phyloP scores from a whole-genome alignment of 2,329 filamentous ascomycete genomes.

The Penicillium crustosum region DNA sequence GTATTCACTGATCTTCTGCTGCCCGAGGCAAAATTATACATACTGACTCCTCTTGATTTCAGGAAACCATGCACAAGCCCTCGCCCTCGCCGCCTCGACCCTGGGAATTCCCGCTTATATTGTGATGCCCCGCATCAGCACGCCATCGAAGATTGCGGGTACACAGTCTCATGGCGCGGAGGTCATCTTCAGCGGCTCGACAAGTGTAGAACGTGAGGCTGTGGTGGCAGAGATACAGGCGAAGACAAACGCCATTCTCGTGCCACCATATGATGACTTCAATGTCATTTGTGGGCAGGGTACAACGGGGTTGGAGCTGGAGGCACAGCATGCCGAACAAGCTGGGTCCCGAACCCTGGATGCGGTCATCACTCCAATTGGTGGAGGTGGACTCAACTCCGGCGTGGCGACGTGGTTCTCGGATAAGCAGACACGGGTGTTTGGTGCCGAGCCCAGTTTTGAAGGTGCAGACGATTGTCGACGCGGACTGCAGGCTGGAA shows the following conservation, averaged over 20 bases:
- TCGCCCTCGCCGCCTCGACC: conserved; percentile 77
- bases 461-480: conserved; percentile 81
- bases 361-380: conserved; percentile 77
- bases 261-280: conserved; percentile 90
- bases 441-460: conserved; percentile 81
- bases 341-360: conserved; percentile 52
- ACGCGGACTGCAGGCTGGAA: conserved; percentile 64
- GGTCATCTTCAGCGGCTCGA: conserved; percentile 80
- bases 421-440: conserved; percentile 71
- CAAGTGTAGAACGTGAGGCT: conserved; percentile 76
- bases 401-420: conserved; percentile 74
- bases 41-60: neutral
- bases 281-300: conserved; percentile 92
- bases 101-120: conserved; percentile 77
- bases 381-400: conserved; percentile 83
- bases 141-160: conserved; percentile 81
- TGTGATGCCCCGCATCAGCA: conserved; percentile 86
- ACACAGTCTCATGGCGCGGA: conserved; percentile 75
- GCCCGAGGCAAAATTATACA: neutral
- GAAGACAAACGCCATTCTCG: conserved; percentile 71
- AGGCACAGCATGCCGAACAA: conserved; percentile 65
- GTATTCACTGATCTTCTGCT: conserved; percentile 47
- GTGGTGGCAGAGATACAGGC: conserved; percentile 67
- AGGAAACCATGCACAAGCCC: conserved; percentile 95
- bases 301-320: conserved; percentile 81